Evolutionary conservation across 176 grass and related monocot genomes (phyloP).

Genomic region (Eleusine indica): DNA sequence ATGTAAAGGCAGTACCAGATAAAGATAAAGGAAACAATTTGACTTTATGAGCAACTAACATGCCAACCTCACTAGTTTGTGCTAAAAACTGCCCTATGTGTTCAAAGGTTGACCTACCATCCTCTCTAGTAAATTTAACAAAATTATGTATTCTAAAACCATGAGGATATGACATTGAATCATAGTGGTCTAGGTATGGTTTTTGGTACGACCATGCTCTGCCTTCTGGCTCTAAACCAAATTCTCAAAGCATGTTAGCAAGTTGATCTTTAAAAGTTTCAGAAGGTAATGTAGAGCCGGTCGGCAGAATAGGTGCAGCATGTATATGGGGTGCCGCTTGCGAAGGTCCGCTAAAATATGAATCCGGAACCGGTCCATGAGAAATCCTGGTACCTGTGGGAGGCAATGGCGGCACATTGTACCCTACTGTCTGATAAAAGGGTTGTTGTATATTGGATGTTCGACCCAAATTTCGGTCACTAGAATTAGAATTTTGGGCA

Average conservation of each 20-base stretch:
- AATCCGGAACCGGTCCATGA: neutral
- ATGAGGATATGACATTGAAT: neutral
- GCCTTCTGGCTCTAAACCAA: too few relatives aligned
- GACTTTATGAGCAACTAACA: neutral
- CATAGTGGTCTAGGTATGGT: neutral
- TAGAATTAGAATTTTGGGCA: too few relatives aligned
- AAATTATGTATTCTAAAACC: constrained; percentile 24
- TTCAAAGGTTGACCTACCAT: constrained; percentile 2
- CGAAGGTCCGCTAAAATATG: neutral
- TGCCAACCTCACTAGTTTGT: neutral
- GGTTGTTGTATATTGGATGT: too few relatives aligned
- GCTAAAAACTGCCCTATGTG: neutral
- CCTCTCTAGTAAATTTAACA: constrained; percentile 3
- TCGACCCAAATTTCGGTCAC: too few relatives aligned
- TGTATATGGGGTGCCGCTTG: neutral
- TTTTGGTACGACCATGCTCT: neutral
- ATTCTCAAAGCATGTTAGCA: too few relatives aligned
- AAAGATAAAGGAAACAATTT: too few relatives aligned
- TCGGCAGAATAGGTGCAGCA: neutral
- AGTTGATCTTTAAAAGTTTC: too few relatives aligned
- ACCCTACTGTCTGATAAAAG: too few relatives aligned
- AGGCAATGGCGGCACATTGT: too few relatives aligned
- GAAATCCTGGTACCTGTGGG: neutral
- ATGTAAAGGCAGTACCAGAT: neutral
- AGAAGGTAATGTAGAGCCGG: too few relatives aligned